phyloP scores from a whole-genome alignment of 176 grass and related monocot genomes.

The Avena sativa region DNA sequence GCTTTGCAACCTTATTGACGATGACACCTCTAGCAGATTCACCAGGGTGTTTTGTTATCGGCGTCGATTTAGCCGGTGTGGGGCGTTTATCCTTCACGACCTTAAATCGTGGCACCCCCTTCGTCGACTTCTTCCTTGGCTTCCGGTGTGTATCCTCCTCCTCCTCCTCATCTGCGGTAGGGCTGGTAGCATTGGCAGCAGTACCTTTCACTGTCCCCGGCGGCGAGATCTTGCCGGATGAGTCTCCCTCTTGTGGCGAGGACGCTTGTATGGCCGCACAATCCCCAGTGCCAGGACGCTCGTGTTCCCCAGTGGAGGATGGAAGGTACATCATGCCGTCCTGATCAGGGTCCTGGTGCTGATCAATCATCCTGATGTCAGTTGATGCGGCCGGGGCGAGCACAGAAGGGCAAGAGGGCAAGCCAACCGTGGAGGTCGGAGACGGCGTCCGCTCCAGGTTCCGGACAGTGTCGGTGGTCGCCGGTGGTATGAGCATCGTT shows the following conservation, averaged over 20 bases:
- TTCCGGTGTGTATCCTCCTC: constrained; percentile 25
- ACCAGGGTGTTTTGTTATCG: neutral
- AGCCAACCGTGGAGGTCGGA: neutral
- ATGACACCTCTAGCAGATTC: neutral
- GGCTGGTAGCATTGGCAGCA: too few relatives aligned
- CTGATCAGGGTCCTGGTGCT: neutral
- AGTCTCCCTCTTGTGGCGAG: neutral
- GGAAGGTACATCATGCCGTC: neutral
- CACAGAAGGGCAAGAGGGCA: constrained; percentile 30
- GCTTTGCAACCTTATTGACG: neutral
- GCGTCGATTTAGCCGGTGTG: neutral
- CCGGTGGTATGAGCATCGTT: neutral
- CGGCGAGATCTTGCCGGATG: neutral
- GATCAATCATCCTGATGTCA: neutral
- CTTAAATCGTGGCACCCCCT: constrained; percentile 37
- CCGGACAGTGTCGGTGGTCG: constrained; percentile 26
- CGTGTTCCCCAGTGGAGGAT: neutral
- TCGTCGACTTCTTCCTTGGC: constrained; percentile 45
- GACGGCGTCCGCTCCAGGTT: too few relatives aligned
- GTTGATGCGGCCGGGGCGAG: neutral
- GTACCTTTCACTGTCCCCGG: neutral
- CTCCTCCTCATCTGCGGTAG: neutral
- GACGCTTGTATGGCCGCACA: too few relatives aligned
- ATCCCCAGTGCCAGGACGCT: neutral
- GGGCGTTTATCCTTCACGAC: constrained; percentile 28